Percentiles rank a stretch among this genome's conserved stretches.
Conservation (phyloP, 176 grass and related monocot genomes). For the Saccharum spontaneum region DNA sequence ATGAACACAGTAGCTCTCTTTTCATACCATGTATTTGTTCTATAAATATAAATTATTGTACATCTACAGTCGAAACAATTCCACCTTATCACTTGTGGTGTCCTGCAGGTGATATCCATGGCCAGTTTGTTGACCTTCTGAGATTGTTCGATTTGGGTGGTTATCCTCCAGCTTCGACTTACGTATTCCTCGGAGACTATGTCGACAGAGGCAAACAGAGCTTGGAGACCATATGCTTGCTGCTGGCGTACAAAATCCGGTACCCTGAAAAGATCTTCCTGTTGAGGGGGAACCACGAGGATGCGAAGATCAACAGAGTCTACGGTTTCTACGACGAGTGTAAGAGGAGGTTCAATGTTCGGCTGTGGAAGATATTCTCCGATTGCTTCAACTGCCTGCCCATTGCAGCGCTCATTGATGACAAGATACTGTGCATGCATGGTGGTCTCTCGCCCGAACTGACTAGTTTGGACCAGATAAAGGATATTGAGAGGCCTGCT, state of each 20-base stretch:
- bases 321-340: conserved; percentile 77
- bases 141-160: conserved; percentile 63
- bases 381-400: conserved; percentile 63
- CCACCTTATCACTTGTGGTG: not conserved
- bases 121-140: conserved; percentile 60
- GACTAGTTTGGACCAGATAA: conserved; percentile 49
- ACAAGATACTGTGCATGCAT: conserved; percentile 57
- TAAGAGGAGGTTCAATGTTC: conserved; percentile 71
- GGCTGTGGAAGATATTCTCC: conserved; percentile 61
- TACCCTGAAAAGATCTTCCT: conserved; percentile 64
- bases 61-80: not conserved
- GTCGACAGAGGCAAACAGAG: conserved; percentile 57
- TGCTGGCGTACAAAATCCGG: conserved; percentile 55
- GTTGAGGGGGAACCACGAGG: conserved; percentile 67
- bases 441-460: conserved; percentile 53
- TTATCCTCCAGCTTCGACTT: conserved; percentile 59
- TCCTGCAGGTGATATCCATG: conserved; percentile 65
- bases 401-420: conserved; percentile 51
- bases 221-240: conserved; percentile 56
- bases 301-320: conserved; percentile 74
- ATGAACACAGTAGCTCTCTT: not conserved
- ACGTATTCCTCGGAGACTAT: conserved; percentile 65
- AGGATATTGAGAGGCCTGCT: conserved; percentile 47
- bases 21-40: not conserved
- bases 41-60: not conserved